Evolutionary conservation across 2,329 filamentous ascomycete species (phyloP).

Genomic region (Fusarium torulosum): DNA sequence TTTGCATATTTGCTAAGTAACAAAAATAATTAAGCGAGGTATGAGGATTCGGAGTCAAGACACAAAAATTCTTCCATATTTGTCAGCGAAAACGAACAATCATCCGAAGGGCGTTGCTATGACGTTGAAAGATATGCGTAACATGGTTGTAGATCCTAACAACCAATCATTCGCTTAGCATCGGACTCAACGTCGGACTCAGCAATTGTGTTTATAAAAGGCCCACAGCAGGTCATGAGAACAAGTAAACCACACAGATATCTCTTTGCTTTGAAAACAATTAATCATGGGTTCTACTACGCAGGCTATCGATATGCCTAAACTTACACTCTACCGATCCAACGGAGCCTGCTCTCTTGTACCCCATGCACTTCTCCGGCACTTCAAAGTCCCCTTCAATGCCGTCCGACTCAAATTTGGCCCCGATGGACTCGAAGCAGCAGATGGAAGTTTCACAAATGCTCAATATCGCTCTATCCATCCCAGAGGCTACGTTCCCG

Average conservation of each 20-base stretch:
- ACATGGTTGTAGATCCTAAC: neutral
- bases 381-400: conserved; percentile 48
- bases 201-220: neutral
- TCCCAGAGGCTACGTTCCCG: conserved; percentile 51
- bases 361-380: conserved; percentile 49
- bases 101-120: conserved; percentile 4
- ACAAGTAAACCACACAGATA: fast-evolving
- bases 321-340: conserved; percentile 49
- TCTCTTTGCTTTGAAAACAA: fast-evolving
- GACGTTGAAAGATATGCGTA: conserved; percentile 1
- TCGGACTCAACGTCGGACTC: neutral
- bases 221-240: fast-evolving
- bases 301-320: conserved; percentile 23
- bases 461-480: conserved; percentile 50
- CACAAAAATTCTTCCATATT: conserved; percentile 5
- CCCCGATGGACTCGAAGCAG: conserved; percentile 41
- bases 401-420: conserved; percentile 36
- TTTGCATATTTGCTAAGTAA: neutral
- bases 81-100: conserved; percentile 16
- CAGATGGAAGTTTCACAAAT: conserved; percentile 50
- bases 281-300: neutral
- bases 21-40: neutral
- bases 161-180: neutral
- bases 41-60: neutral
- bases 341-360: conserved; percentile 51